Percentiles rank a stretch among this genome's conserved stretches.
These are phyloP conservation scores for Xylariaceae sp. DNA, from an alignment of 2,329 filamentous ascomycete genomes.

Conservation along the genomic window DNA sequence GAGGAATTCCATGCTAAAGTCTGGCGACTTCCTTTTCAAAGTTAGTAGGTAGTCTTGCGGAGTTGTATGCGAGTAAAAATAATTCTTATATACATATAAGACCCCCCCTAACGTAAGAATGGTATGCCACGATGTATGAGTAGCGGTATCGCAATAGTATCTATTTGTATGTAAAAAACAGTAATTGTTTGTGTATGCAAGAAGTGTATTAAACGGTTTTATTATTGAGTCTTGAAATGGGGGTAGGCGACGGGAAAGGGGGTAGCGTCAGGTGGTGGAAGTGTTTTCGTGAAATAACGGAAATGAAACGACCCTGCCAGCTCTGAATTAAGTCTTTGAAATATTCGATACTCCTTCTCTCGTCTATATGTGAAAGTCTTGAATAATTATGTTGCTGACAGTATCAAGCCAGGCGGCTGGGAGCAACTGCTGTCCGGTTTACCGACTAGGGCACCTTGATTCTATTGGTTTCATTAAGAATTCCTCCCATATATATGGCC, in stretches of 20 bases:
- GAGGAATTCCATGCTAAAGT: not conserved
- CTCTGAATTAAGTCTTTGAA: not conserved
- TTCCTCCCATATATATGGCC: not conserved
- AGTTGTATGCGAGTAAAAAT: not conserved
- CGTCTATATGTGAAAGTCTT: conserved; percentile 6
- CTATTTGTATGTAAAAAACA: not conserved
- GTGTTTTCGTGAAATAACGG: not conserved
- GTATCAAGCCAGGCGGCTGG: conserved; percentile 5
- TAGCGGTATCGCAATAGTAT: not conserved
- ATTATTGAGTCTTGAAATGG: not conserved
- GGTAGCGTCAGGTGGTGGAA: not conserved
- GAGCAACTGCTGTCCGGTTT: conserved; percentile 6
- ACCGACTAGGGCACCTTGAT: conserved; percentile 14
- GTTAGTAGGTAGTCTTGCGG: not conserved
- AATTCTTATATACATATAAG: not conserved
- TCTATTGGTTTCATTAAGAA: not conserved
- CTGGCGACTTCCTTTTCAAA: not conserved
- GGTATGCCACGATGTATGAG: not conserved
- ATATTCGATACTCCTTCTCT: conserved; percentile 5
- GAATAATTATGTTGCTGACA: conserved; percentile 9
- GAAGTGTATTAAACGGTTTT: not conserved
- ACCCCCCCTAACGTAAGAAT: not conserved
- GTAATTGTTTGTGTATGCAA: not conserved
- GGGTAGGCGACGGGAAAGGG: not conserved
- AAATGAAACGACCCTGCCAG: conserved; percentile 1